Evolutionary conservation across 1,139 yeast genomes (phyloP).

Genomic region (Nakaseomyces kungkrabaensis): DNA sequence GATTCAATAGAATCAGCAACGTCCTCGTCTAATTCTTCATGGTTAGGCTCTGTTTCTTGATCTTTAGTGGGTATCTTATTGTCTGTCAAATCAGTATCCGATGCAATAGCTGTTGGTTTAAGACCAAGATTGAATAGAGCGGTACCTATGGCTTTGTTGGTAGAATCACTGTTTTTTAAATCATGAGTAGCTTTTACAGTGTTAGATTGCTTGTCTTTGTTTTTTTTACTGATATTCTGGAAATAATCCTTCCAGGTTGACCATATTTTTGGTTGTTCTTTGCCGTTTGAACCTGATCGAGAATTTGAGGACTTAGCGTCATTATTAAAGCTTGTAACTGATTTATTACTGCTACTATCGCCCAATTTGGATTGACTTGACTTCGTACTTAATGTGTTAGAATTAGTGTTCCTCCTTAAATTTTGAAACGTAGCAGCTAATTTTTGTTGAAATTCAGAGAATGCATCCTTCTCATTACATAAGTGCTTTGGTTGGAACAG

Average conservation of each 20-base stretch:
- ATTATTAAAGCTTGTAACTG: neutral
- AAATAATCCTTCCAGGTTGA: slow-evolving; percentile 12
- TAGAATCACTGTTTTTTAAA: slow-evolving; percentile 3
- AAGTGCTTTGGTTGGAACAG: slow-evolving; percentile 74
- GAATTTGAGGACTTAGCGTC: neutral
- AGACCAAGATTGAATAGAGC: slow-evolving; percentile 3
- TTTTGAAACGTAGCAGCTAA: slow-evolving; percentile 28
- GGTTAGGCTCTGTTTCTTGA: neutral
- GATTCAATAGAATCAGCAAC: neutral
- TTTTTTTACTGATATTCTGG: slow-evolving; percentile 6
- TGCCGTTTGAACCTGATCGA: neutral
- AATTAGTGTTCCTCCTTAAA: slow-evolving; percentile 8
- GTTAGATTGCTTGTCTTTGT: slow-evolving; percentile 1
- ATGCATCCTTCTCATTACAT: slow-evolving; percentile 27
- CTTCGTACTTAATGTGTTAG: slow-evolving; percentile 5
- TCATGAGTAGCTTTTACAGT: slow-evolving; percentile 2
- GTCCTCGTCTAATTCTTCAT: neutral
- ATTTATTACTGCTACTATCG: neutral
- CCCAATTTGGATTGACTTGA: slow-evolving; percentile 4
- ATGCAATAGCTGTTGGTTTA: neutral
- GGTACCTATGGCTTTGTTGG: slow-evolving; percentile 1
- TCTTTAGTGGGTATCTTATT: neutral
- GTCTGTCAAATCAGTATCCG: neutral
- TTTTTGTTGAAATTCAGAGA: slow-evolving; percentile 26
- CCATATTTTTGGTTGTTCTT: slow-evolving; percentile 7